phyloP scores from a whole-genome alignment of 2,329 filamentous ascomycete species.

The Neofusicoccum cordaticola region DNA sequence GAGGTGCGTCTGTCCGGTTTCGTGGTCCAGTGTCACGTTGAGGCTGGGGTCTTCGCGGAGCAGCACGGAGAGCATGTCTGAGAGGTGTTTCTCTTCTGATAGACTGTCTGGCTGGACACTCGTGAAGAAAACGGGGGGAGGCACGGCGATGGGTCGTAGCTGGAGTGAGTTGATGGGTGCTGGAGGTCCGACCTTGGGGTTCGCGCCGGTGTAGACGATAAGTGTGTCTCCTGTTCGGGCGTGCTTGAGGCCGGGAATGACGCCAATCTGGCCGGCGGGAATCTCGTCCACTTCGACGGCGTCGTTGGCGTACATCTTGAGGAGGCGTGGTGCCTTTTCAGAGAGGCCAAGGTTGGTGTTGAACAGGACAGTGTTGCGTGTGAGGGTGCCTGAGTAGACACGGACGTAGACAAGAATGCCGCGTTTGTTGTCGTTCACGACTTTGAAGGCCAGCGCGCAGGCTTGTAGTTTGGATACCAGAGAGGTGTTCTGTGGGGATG shows the following conservation, averaged over 20 bases:
- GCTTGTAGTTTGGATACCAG: conserved; percentile 62
- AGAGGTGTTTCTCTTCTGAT: conserved; percentile 75
- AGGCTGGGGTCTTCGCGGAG: conserved; percentile 91
- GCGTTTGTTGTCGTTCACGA: conserved; percentile 80
- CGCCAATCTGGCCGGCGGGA: conserved; percentile 85
- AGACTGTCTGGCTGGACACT: conserved; percentile 79
- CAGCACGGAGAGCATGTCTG: conserved; percentile 71
- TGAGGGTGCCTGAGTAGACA: conserved; percentile 81
- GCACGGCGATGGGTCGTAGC: conserved; percentile 81
- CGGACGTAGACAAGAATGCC: conserved; percentile 89
- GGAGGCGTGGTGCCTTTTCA: conserved; percentile 74
- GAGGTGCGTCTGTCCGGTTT: conserved; percentile 88
- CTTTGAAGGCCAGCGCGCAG: conserved; percentile 81
- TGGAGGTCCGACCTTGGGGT: conserved; percentile 61
- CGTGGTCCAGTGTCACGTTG: conserved; percentile 78
- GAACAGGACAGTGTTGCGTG: conserved; percentile 72
- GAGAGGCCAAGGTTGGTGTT: conserved; percentile 81
- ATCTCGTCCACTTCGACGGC: conserved; percentile 81
- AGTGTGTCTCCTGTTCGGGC: conserved; percentile 94
- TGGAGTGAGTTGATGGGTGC: conserved; percentile 71
- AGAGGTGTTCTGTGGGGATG: conserved; percentile 23
- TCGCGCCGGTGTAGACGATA: conserved; percentile 66
- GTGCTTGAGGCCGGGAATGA: conserved; percentile 83
- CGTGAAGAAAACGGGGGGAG: conserved; percentile 94
- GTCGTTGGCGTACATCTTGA: conserved; percentile 88